phyloP scores from a whole-genome alignment of 139 green algal genomes.

The Nannochloris sp. region DNA sequence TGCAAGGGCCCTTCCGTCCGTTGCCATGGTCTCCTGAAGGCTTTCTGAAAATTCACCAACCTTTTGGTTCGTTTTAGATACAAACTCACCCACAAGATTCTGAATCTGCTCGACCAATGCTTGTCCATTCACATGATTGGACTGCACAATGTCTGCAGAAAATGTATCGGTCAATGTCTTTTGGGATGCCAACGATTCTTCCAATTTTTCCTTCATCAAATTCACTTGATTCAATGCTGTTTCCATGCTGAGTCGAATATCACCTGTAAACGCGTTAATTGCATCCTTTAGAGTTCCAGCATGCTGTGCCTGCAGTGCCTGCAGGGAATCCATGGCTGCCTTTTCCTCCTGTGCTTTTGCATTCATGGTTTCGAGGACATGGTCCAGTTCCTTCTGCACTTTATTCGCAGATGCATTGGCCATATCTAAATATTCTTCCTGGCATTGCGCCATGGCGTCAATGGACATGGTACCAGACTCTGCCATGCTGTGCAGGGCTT shows the following conservation, averaged over 20 bases:
- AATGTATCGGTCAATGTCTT: no score
- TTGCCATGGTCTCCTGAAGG: no score
- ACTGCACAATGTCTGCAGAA: no score
- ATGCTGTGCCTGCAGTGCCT: slow-evolving; percentile 6
- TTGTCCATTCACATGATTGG: no score
- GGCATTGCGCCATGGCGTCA: slow-evolving; percentile 17
- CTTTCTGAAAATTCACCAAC: no score
- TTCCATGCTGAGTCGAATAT: slow-evolving; percentile 11
- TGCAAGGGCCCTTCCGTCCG: no score
- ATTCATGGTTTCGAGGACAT: slow-evolving; percentile 12
- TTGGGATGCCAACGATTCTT: slow-evolving; percentile 10
- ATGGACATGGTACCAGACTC: slow-evolving; percentile 11
- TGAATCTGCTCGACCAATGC: no score
- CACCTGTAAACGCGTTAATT: background rate
- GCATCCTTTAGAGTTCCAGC: slow-evolving; percentile 6
- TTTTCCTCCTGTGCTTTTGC: slow-evolving; percentile 16
- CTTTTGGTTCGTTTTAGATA: no score
- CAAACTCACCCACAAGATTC: no score
- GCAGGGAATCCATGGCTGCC: slow-evolving; percentile 12
- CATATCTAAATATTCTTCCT: background rate
- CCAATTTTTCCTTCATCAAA: background rate
- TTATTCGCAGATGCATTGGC: slow-evolving; percentile 17
- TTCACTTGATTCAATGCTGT: slow-evolving; percentile 6
- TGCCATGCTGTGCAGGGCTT: slow-evolving; percentile 12
- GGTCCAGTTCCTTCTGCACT: slow-evolving; percentile 4